Conservation (phyloP, 768 basidiomycete species). For the Podaxis mareebaensis region DNA sequence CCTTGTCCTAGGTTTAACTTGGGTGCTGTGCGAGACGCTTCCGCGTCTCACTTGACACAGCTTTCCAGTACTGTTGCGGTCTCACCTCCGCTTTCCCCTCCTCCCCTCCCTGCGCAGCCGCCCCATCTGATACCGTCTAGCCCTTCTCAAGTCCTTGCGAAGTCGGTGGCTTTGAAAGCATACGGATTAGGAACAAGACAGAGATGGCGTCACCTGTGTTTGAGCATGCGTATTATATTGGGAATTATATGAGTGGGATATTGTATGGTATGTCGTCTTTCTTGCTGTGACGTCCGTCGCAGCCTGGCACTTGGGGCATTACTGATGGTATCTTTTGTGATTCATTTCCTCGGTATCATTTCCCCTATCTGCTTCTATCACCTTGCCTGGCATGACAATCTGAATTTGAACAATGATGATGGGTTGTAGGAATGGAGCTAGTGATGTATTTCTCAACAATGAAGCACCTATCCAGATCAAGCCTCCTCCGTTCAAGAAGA, state of each 20-base stretch:
- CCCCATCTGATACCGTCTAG: neutral
- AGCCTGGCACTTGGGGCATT: neutral
- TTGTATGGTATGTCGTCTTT: constrained; percentile 28
- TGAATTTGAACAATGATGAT: neutral
- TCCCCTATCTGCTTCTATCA: neutral
- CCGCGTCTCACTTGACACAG: neutral
- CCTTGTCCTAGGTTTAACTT: neutral
- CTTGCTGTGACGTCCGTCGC: neutral
- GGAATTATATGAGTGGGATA: constrained; percentile 32
- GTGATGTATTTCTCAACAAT: constrained; percentile 30
- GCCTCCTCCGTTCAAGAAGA: constrained; percentile 2
- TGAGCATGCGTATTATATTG: constrained; percentile 32
- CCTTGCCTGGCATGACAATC: neutral
- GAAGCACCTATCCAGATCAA: constrained; percentile 15
- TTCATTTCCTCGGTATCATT: neutral
- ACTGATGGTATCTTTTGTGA: neutral
- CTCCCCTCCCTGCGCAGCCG: neutral
- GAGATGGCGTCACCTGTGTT: constrained; percentile 18
- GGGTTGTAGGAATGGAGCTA: constrained; percentile 26
- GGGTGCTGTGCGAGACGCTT: neutral
- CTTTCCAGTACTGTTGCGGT: neutral
- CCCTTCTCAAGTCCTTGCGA: neutral
- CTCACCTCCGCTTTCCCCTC: neutral
- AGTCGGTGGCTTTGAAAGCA: neutral
- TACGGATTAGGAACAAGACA: neutral